Percentiles rank a stretch among this genome's conserved stretches.
Conservation (phyloP, 495 filamentous ascomycete species). For the Aspergillus hancockii region DNA sequence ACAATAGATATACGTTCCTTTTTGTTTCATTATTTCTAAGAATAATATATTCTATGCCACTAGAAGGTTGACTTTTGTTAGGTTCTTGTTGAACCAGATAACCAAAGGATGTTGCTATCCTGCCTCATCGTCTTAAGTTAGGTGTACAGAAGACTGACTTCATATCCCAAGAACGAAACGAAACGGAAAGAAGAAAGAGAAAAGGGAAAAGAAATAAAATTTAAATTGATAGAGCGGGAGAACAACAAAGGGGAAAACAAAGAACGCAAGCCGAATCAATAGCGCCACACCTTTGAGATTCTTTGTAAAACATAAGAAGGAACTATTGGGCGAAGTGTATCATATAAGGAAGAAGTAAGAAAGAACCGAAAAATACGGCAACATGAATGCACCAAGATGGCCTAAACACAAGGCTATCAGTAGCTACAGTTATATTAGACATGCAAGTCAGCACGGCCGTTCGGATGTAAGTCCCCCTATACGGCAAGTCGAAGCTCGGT, state of each 20-base stretch:
- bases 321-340: background rate
- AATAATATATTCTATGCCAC: too few relatives aligned
- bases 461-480: constrained; percentile 8
- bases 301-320: constrained; percentile 4
- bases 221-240: background rate
- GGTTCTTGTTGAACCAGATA: too few relatives aligned
- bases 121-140: too few relatives aligned
- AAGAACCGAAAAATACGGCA: constrained; percentile 7
- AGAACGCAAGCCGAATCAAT: constrained; percentile 5
- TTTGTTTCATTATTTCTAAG: too few relatives aligned
- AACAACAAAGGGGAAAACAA: constrained; percentile 8
- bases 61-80: too few relatives aligned
- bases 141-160: too few relatives aligned
- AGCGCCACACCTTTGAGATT: constrained; percentile 9
- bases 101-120: too few relatives aligned
- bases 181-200: too few relatives aligned
- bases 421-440: constrained; percentile 10
- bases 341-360: background rate
- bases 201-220: background rate
- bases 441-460: constrained; percentile 16
- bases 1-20: too few relatives aligned
- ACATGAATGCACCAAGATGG: constrained; percentile 10
- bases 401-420: constrained; percentile 10
- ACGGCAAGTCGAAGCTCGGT: constrained; percentile 26
- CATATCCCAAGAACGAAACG: too few relatives aligned